Evolutionary conservation across 495 filamentous ascomycete species (phyloP).

Genomic region (Lasiosphaeria ovina): DNA sequence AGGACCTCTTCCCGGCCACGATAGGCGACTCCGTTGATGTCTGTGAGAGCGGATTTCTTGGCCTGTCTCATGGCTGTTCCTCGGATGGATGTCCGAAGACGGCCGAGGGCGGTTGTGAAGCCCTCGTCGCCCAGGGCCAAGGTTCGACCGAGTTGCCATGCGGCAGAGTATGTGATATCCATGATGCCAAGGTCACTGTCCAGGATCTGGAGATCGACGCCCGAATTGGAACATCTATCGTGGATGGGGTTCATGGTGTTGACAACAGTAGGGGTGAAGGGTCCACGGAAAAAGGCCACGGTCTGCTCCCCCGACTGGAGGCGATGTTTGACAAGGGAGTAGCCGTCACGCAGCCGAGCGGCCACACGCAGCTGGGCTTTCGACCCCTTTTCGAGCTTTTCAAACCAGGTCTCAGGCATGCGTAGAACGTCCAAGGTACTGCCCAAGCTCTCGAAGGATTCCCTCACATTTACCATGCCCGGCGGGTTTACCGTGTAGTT

Average conservation of each 20-base stretch:
- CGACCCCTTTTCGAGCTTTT: background rate
- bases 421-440: slow-evolving; percentile 2
- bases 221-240: slow-evolving; percentile 24
- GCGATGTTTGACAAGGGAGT: slow-evolving; percentile 35
- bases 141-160: slow-evolving; percentile 45
- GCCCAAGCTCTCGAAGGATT: slow-evolving; percentile 27
- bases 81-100: slow-evolving; percentile 22
- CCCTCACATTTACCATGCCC: slow-evolving; percentile 29
- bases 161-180: slow-evolving; percentile 46
- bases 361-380: background rate
- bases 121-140: slow-evolving; percentile 31
- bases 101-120: slow-evolving; percentile 28
- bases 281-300: slow-evolving; percentile 40
- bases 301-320: slow-evolving; percentile 42
- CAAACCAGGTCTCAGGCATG: slow-evolving; percentile 1
- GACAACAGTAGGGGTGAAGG: slow-evolving; percentile 32
- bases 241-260: slow-evolving; percentile 12
- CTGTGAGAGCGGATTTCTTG: background rate
- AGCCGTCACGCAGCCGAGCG: slow-evolving; percentile 39
- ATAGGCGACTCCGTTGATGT: too few species aligned
- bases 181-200: slow-evolving; percentile 44
- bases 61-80: slow-evolving; percentile 1
- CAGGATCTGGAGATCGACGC: slow-evolving; percentile 43
- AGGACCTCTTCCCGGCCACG: slow-evolving; percentile 1
- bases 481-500: slow-evolving; percentile 42